Percentiles rank a stretch among this genome's conserved stretches.
Evolutionary conservation across 1,284 basidiomycete species (phyloP).

Genomic region (Erythrobasidium hasegawianum): DNA sequence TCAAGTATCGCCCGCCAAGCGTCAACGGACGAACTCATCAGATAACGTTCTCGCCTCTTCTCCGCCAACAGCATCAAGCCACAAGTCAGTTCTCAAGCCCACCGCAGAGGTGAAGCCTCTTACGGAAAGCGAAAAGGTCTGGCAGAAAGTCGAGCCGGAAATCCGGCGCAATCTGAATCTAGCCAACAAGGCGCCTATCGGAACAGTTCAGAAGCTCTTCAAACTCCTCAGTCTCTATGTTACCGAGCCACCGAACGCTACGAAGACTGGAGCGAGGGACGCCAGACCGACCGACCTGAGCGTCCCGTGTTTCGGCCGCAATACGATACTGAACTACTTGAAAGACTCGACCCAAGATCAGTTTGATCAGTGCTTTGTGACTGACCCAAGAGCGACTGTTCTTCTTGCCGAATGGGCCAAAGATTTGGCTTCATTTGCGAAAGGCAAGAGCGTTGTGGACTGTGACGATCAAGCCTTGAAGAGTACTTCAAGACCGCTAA

Average conservation of each 20-base stretch:
- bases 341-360: constrained; percentile 20
- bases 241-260: constrained; percentile 17
- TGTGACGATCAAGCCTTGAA: constrained; percentile 10
- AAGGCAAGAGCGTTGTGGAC: constrained; percentile 15
- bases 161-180: constrained; percentile 8
- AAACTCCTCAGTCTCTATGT: constrained; percentile 18
- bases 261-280: constrained; percentile 10
- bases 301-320: constrained; percentile 12
- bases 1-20: not conserved
- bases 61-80: not conserved
- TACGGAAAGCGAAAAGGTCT: constrained; percentile 4
- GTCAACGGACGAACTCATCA: constrained; percentile 11
- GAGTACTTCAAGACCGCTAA: constrained; percentile 19
- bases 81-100: not conserved
- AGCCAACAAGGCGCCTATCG: constrained; percentile 23
- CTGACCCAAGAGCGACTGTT: constrained; percentile 30
- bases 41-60: not conserved
- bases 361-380: constrained; percentile 27
- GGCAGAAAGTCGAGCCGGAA: constrained; percentile 11
- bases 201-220: constrained; percentile 29
- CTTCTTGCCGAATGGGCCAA: constrained; percentile 26
- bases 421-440: constrained; percentile 21
- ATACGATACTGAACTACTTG: constrained; percentile 13
- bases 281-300: constrained; percentile 17
- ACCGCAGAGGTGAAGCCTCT: not conserved